Base-by-base conservation (phyloP, 345 rosid genomes). In the Excoecaria cochinchinensis region DNA sequence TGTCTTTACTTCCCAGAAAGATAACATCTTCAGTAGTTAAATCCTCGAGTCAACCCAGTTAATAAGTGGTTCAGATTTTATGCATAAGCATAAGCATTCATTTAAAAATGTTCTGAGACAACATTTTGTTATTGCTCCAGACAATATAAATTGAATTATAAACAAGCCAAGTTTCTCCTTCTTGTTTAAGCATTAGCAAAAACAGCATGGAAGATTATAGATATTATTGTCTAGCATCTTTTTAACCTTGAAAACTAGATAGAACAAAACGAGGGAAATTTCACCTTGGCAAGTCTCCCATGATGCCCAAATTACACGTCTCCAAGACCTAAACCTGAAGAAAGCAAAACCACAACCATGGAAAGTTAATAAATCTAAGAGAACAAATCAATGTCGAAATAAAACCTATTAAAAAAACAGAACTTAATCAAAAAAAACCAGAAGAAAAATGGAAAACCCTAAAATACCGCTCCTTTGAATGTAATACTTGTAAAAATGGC, bases 211-310 rank as follows among this genome's bases (percentile, higher is more conserved):
- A 17, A 53, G 3, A 5, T 42, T 42, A 5, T 42, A 5, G 0
- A 4, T 1, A 4, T 52, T 52, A 24, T 59, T 59, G 0, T 4
- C 12, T 24, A 1, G 1, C 36, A 31, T 31, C 12, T 8, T 21
- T 21, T 59, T 12, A 59, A 11, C 6, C 14, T 65, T 65, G 7
- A 52, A 56, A 25, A 40, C 17, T 11, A 75, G n/a, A 48, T 42
- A 48, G 36, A 3, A 6, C 47, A 51, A 39, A 74, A 9, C 3
- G 6, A 19, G 51, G 25, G 51, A n/a, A 57, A 58, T 17, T 60
- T 76, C 67, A 76, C 78, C 78, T 76, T 59, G 78, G 38, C 68
- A 58, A 48, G 59, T 76, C 78, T 50, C 68, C 73, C 78, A 76
- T 76, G 50, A 8, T 46, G 4, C 7, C 19, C 42, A 68, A 19